Evolutionary conservation across 345 rosid genomes (phyloP).

Genomic region (Murraya paniculata): DNA sequence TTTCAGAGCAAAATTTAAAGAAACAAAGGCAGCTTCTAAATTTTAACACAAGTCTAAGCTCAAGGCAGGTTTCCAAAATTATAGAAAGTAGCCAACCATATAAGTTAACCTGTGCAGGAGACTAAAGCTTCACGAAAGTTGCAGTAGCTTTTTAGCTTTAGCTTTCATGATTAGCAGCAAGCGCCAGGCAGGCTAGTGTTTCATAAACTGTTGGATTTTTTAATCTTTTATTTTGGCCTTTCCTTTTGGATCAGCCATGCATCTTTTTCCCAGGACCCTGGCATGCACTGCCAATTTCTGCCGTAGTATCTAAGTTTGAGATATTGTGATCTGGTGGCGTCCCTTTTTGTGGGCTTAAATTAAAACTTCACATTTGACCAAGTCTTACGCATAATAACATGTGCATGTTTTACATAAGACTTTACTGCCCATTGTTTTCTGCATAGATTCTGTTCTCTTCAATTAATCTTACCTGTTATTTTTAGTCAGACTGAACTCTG

Average conservation of each 20-base stretch:
- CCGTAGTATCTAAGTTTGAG: not conserved
- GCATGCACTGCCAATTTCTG: not conserved
- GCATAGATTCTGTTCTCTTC: not conserved
- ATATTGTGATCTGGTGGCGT: not conserved
- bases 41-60: not conserved
- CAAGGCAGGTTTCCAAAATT: not conserved
- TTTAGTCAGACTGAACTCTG: too few species aligned
- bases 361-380: not conserved
- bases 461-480: not conserved
- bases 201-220: not conserved
- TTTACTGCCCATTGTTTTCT: not conserved
- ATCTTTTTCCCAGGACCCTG: not conserved
- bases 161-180: not conserved
- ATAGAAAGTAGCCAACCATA: not conserved
- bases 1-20: not conserved
- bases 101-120: not conserved
- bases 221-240: not conserved
- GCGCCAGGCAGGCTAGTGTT: not conserved
- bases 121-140: conserved; percentile 4
- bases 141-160: not conserved
- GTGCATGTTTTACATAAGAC: not conserved
- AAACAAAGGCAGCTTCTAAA: too few species aligned
- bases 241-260: not conserved
- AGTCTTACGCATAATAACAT: not conserved
- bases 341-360: not conserved